phyloP scores from a whole-genome alignment of 306 rosid species.

The Casuarina equisetifolia region DNA sequence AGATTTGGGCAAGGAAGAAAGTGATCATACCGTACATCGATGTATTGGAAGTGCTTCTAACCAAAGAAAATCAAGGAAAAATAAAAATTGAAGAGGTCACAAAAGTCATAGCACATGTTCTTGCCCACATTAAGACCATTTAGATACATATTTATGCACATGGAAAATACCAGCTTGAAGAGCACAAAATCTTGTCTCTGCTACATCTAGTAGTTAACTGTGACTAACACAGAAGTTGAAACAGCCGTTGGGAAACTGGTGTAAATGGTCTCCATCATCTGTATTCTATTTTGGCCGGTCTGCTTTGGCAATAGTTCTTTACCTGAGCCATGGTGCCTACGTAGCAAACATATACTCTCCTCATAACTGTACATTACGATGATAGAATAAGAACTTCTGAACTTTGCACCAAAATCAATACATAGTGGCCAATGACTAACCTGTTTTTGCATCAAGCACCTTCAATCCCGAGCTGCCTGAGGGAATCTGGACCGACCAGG shows the following conservation, averaged over 20 bases:
- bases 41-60: conserved; percentile 61
- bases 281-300: not conserved
- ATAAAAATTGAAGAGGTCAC: not conserved
- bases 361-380: conserved; percentile 1
- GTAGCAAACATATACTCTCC: not conserved
- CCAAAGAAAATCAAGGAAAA: not conserved
- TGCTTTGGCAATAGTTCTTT: not conserved
- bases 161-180: not conserved
- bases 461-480: conserved; percentile 58
- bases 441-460: conserved; percentile 44
- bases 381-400: not conserved
- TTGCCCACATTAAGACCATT: not conserved
- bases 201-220: conserved; percentile 1
- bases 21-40: conserved; percentile 73
- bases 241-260: conserved; percentile 5
- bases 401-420: not conserved
- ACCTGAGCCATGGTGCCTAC: not conserved
- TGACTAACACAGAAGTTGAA: not conserved
- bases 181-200: not conserved
- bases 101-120: not conserved
- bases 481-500: conserved; percentile 76
- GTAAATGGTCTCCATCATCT: not conserved
- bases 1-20: not conserved
- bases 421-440: conserved; percentile 14
- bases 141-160: not conserved